Base-by-base conservation (phyloP, 805 yeast species). In the Lipomyces oligophaga region DNA sequence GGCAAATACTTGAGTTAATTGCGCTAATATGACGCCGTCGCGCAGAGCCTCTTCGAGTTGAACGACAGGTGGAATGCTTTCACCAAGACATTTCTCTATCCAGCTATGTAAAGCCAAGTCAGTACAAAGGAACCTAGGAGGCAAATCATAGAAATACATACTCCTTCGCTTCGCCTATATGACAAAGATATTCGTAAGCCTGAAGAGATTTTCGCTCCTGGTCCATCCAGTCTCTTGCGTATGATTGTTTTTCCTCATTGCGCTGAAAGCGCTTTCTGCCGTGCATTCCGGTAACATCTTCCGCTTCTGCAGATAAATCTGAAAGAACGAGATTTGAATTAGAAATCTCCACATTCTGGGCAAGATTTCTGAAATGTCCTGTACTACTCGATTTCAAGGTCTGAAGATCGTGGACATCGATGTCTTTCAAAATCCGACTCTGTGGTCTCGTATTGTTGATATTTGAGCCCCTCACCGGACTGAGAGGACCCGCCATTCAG, bases 1-100 rank as follows among this genome's bases (percentile, higher is more conserved):
- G 38, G 83, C 78, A 43, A 93, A 79, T 2, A 71, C 75, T 57
- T 79, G 77, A 6, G 95, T 80, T 34, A 90, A 65, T 60, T 84
- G 80, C 2, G 97, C 97, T 28, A 93, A 68, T 35, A 80, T 72
- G 1, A 89, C 88, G 54, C 98, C 98, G 66, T 90, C 83, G 54
- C 89, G 74, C 24, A 93, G 67, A 32, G 79, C 76, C 37, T 83
- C 78, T 30, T 84, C 79, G 51, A 85, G 67, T 34, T 80, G 77
- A 3, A 75, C 69, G 2, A 79, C 80, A 0, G 79, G 66, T 0
- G 81, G 77, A 10, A 85, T 70, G 19, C 65, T 65, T 55, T 81
- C 85, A 2, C 69, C 74, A 13, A 83, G 71, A 11, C 85, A 74
- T 10, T 66, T 63, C 64, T 83, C 85, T 31, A 86, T 75, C 95